Evolutionary conservation across 495 filamentous ascomycete species (phyloP).

Genomic region (Hypoxylon lenormandii): DNA sequence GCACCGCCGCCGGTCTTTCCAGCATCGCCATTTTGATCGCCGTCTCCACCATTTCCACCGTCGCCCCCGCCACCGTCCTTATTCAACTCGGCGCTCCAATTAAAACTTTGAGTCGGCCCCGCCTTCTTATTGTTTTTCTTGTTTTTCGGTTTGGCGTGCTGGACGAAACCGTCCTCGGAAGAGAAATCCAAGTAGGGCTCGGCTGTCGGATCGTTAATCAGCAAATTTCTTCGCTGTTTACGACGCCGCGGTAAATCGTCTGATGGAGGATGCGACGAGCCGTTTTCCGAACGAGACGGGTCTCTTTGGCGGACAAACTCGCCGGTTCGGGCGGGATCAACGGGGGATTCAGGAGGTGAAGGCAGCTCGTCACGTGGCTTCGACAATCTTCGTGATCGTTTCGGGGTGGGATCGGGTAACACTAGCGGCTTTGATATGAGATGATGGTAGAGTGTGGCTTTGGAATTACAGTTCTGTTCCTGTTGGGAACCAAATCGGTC

Average conservation of each 20-base stretch:
- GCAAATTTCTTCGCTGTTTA: slow-evolving; percentile 32
- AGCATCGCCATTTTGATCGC: slow-evolving; percentile 51
- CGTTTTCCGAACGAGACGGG: slow-evolving; percentile 25
- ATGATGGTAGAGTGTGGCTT: slow-evolving; percentile 11
- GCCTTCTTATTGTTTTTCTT: slow-evolving; percentile 60
- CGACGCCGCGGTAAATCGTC: slow-evolving; percentile 34
- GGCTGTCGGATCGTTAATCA: slow-evolving; percentile 51
- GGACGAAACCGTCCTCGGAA: slow-evolving; percentile 60
- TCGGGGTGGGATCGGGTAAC: slow-evolving; percentile 44
- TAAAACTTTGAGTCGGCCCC: slow-evolving; percentile 32
- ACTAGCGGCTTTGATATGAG: slow-evolving; percentile 30
- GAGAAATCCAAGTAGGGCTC: slow-evolving; percentile 58
- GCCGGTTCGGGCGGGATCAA: slow-evolving; percentile 27
- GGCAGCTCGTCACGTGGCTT: slow-evolving; percentile 20
- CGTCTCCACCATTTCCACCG: slow-evolving; percentile 46
- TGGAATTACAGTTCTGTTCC: slow-evolving; percentile 33
- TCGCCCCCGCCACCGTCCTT: slow-evolving; percentile 56
- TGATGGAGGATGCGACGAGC: slow-evolving; percentile 31
- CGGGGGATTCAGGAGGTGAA: slow-evolving; percentile 7
- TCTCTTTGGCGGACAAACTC: slow-evolving; percentile 44
- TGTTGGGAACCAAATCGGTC: slow-evolving; percentile 46
- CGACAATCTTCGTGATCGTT: slow-evolving; percentile 46
- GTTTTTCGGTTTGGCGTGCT: slow-evolving; percentile 55
- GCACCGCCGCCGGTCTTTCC: slow-evolving; percentile 45
- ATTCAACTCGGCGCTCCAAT: slow-evolving; percentile 53